These are phyloP conservation scores for Corymbia calophylla DNA, from an alignment of 441 rosid species.

Conservation along the genomic window DNA sequence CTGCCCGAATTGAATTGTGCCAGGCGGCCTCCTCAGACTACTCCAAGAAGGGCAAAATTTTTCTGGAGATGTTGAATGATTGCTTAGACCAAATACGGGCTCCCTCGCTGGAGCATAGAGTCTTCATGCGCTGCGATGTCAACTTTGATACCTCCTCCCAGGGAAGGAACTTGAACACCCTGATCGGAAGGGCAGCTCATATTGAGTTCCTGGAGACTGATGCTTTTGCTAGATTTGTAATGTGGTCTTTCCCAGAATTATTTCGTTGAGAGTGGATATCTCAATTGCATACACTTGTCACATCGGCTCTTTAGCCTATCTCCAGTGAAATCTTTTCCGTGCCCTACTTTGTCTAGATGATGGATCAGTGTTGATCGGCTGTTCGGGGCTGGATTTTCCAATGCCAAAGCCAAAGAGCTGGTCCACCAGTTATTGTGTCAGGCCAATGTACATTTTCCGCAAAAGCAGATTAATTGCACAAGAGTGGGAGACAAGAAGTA, in stretches of 20 bases:
- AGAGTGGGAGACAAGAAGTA: neutral
- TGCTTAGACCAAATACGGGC: constrained; percentile 90
- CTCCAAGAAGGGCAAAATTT: constrained; percentile 67
- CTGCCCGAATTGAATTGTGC: constrained; percentile 82
- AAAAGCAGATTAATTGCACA: neutral
- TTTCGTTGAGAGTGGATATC: constrained; percentile 31
- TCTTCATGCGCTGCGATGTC: constrained; percentile 89
- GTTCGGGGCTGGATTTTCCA: neutral
- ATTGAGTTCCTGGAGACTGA: constrained; percentile 91
- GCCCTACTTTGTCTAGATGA: neutral
- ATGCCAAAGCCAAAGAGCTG: neutral
- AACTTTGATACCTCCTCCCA: constrained; percentile 73
- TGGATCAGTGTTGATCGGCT: neutral
- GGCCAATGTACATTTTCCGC: neutral
- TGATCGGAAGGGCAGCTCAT: constrained; percentile 94
- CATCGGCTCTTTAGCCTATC: neutral
- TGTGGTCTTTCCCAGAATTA: constrained; percentile 90
- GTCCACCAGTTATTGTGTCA: neutral
- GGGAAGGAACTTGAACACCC: constrained; percentile 72
- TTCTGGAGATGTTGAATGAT: constrained; percentile 83
- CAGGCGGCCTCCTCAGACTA: constrained; percentile 63
- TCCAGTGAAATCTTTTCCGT: neutral
- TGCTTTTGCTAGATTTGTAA: constrained; percentile 66
- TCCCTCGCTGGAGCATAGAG: constrained; percentile 49
- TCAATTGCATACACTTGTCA: neutral